A percentile compares a stretch with the other conserved stretches of the same genome.
Evolutionary conservation across 345 rosid species (phyloP).

Genomic region (Pugionium dolabratum): DNA sequence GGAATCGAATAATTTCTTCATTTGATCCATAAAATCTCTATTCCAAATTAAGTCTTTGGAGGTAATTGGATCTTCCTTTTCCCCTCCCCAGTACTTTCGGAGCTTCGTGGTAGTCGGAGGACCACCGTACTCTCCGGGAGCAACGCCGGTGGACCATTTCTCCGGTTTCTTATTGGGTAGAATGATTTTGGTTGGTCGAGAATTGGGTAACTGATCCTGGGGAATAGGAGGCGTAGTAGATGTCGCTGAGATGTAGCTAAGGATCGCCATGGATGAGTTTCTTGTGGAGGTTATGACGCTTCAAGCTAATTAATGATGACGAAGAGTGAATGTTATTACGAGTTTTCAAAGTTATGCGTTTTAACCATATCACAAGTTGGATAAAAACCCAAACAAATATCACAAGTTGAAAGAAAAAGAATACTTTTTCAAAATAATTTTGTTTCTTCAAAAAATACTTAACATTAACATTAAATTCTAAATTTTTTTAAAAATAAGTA

Average conservation of each 20-base stretch:
- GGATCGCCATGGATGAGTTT: slow-evolving; percentile 55
- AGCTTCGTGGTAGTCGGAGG: slow-evolving; percentile 75
- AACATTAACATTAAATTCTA: too few relatives aligned
- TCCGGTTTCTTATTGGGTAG: slow-evolving; percentile 77
- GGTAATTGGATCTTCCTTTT: slow-evolving; percentile 76
- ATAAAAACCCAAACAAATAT: too few relatives aligned
- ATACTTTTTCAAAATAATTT: too few relatives aligned
- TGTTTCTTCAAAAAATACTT: too few relatives aligned
- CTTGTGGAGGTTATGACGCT: slow-evolving; percentile 36
- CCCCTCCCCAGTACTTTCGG: slow-evolving; percentile 89
- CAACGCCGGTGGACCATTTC: slow-evolving; percentile 92
- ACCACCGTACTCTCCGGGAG: slow-evolving; percentile 93
- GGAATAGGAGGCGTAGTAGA: slow-evolving; percentile 56
- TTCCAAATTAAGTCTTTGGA: slow-evolving; percentile 93
- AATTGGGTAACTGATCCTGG: slow-evolving; percentile 47
- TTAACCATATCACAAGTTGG: too few relatives aligned
- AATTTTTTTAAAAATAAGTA: too few relatives aligned
- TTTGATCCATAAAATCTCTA: slow-evolving; percentile 78
- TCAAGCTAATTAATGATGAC: not conserved
- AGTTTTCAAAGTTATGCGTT: slow-evolving; percentile 14
- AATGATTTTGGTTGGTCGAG: slow-evolving; percentile 64
- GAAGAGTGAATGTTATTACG: not conserved
- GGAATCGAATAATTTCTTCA: slow-evolving; percentile 63
- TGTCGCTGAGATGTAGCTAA: slow-evolving; percentile 58
- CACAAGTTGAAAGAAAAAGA: too few relatives aligned